Percentiles rank a stretch among this genome's conserved stretches.
phyloP scores from a whole-genome alignment of 176 grass and related monocot species.

The Carex parvula region DNA sequence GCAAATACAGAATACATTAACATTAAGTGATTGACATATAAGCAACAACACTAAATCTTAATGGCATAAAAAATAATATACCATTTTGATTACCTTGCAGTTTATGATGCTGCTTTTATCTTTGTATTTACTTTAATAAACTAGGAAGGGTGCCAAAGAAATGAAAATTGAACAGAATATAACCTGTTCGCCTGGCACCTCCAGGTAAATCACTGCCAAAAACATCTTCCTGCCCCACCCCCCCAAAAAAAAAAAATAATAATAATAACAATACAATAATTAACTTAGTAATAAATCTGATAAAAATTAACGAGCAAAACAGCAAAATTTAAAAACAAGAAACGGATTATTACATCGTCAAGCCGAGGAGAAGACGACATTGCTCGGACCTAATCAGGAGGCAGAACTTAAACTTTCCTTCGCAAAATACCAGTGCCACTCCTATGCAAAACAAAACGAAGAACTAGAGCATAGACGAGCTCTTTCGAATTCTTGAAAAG shows the following conservation, averaged over 20 bases:
- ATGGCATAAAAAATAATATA: not conserved
- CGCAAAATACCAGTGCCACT: not conserved
- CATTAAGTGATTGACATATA: no score
- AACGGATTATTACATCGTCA: constrained; percentile 26
- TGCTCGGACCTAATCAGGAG: not conserved
- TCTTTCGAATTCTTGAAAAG: not conserved
- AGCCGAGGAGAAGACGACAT: constrained; percentile 30
- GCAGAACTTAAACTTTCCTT: not conserved
- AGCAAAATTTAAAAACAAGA: not conserved
- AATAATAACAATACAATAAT: not conserved
- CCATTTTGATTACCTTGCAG: not conserved
- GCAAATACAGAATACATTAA: not conserved
- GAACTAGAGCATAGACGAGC: not conserved
- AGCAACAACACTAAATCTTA: not conserved
- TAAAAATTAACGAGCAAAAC: not conserved
- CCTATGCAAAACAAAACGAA: not conserved
- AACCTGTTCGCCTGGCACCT: constrained; percentile 7
- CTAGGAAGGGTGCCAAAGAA: not conserved
- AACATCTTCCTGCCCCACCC: constrained; percentile 13
- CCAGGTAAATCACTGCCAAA: constrained; percentile 25
- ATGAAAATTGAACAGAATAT: not conserved
- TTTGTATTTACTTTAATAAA: not conserved
- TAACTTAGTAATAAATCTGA: not conserved
- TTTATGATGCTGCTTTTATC: not conserved
- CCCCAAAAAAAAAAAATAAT: not conserved